Evolutionary conservation across 139 green algal genomes (phyloP).

Genomic region (Chlamydomonas asymmetrica): DNA sequence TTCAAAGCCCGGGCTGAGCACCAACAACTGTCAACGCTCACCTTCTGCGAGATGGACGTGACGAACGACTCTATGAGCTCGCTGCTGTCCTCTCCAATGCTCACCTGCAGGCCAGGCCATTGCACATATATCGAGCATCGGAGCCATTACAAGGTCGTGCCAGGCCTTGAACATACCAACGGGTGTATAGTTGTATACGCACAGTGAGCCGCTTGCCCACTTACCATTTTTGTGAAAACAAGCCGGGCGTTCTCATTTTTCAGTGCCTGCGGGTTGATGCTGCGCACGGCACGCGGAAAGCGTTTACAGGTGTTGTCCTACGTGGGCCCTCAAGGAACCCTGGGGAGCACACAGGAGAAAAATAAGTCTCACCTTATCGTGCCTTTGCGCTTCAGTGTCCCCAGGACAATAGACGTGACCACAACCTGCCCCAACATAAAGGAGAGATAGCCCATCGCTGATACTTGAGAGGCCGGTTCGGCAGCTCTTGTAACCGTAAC

Average conservation of each 20-base stretch:
- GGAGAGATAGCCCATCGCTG: too few species aligned
- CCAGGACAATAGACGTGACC: conserved; percentile 1
- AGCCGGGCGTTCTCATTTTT: conserved; percentile 25
- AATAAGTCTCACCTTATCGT: conserved; percentile 10
- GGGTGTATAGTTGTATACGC: not conserved
- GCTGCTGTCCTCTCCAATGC: conserved; percentile 24
- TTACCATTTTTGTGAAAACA: conserved; percentile 17
- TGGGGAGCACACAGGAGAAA: too few species aligned
- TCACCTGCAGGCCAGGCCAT: conserved; percentile 10
- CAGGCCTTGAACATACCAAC: not conserved
- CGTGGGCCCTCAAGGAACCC: not conserved
- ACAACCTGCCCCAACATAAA: conserved; percentile 18
- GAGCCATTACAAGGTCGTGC: not conserved
- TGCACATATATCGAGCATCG: too few species aligned
- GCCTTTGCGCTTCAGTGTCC: conserved; percentile 11
- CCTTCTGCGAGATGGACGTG: too few species aligned
- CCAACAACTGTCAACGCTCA: too few species aligned
- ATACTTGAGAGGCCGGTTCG: too few species aligned
- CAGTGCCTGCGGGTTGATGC: conserved; percentile 6
- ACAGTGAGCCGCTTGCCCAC: not conserved
- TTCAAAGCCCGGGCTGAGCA: too few species aligned
- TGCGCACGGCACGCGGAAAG: not conserved
- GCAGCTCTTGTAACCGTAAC: too few species aligned
- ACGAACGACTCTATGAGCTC: conserved; percentile 26
- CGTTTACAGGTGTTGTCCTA: not conserved